Conservation (phyloP, 2,329 filamentous ascomycete species). For the Microsporum ferrugineum region DNA sequence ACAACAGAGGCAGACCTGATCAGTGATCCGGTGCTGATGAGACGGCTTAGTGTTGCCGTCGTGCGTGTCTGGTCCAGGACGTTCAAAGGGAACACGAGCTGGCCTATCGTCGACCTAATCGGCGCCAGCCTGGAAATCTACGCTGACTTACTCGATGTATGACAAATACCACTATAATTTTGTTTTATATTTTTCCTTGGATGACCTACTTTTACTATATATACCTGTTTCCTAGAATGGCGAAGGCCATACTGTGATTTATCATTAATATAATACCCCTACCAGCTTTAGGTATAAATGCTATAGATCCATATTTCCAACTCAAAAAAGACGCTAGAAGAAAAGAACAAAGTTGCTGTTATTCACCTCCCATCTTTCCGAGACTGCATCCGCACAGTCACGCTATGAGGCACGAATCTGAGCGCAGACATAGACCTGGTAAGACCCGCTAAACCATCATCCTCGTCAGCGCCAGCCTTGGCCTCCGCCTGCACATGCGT, state of each 20-base stretch:
- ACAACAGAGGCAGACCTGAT: constrained; percentile 33
- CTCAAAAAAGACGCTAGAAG: not conserved
- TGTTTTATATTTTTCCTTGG: not conserved
- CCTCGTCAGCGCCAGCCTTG: not conserved
- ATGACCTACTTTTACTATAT: not conserved
- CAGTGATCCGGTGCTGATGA: constrained; percentile 33
- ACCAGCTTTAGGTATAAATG: too few relatives aligned
- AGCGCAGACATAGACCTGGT: constrained; percentile 36
- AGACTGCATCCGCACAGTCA: constrained; percentile 22
- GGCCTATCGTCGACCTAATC: constrained; percentile 39
- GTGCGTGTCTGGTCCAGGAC: constrained; percentile 38
- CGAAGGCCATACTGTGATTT: not conserved
- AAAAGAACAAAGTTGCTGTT: not conserved
- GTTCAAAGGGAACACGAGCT: constrained; percentile 39
- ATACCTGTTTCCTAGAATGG: not conserved
- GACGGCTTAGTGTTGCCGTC: constrained; percentile 38
- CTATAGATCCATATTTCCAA: too few relatives aligned
- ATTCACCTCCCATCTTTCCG: not conserved
- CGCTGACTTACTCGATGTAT: constrained; percentile 33
- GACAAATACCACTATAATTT: not conserved
- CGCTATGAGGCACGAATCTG: constrained; percentile 35
- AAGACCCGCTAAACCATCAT: constrained; percentile 27
- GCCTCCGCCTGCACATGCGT: not conserved
- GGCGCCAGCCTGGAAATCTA: constrained; percentile 38
- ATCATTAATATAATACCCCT: too few relatives aligned